A percentile compares a stretch with the other conserved stretches of the same genome.
phyloP scores from a whole-genome alignment of 2,329 filamentous ascomycete species.

The Diplocarpon mali region DNA sequence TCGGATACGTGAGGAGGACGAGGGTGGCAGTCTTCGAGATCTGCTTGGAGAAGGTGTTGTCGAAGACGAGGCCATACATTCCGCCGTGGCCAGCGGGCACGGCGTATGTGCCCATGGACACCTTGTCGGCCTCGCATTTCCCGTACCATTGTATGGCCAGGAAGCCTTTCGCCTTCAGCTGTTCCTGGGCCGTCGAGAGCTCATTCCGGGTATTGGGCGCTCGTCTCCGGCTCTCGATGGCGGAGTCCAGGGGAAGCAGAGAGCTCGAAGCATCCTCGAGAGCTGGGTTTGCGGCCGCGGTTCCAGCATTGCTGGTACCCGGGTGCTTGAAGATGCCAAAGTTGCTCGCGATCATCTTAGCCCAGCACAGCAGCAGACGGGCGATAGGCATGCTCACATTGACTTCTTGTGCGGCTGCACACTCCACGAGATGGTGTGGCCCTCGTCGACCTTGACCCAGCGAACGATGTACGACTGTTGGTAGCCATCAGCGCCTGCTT shows the following conservation, averaged over 20 bases:
- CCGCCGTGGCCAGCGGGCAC: constrained; percentile 65
- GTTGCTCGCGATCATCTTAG: constrained; percentile 44
- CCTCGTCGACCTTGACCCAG: constrained; percentile 86
- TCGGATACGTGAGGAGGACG: constrained; percentile 87
- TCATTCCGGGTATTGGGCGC: constrained; percentile 42
- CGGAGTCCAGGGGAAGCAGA: constrained; percentile 19
- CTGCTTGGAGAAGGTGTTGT: constrained; percentile 97
- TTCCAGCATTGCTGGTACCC: constrained; percentile 37
- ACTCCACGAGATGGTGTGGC: constrained; percentile 93
- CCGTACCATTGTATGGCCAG: constrained; percentile 74
- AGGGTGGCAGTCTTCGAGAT: constrained; percentile 92
- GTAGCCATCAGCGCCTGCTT: constrained; percentile 16
- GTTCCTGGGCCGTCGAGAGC: constrained; percentile 47
- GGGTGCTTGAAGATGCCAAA: constrained; percentile 98
- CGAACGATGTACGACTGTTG: constrained; percentile 89
- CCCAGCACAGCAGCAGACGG: neutral
- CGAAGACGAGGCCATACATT: constrained; percentile 94
- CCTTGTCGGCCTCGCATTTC: constrained; percentile 93
- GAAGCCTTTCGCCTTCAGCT: constrained; percentile 56
- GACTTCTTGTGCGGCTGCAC: constrained; percentile 97
- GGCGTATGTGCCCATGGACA: constrained; percentile 81
- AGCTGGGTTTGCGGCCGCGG: constrained; percentile 13
- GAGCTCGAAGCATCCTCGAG: constrained; percentile 17
- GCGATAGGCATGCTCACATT: constrained; percentile 41
- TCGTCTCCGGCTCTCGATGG: constrained; percentile 23